Evolutionary conservation across 345 rosid genomes (phyloP).

Genomic region (Salix brachista): DNA sequence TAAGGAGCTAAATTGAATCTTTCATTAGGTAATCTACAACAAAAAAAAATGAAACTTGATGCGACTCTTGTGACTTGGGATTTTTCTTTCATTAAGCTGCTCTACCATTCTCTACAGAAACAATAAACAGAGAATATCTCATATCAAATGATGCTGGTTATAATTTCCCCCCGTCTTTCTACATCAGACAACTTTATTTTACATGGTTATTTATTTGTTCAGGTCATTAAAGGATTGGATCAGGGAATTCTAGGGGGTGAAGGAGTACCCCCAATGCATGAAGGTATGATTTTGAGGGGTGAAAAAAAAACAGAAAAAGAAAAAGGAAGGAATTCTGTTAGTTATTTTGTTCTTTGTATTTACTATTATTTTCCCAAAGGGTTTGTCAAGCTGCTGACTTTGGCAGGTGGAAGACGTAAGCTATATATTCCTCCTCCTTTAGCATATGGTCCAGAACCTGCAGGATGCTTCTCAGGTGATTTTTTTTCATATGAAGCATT

Average conservation of each 20-base stretch:
- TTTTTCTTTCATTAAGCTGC: background rate
- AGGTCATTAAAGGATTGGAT: conserved; percentile 88
- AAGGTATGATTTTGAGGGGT: conserved; percentile 44
- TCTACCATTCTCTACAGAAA: background rate
- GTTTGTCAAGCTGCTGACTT: background rate
- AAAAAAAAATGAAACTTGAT: background rate
- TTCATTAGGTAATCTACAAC: background rate
- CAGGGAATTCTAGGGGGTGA: conserved; percentile 90
- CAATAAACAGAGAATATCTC: background rate
- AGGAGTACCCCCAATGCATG: conserved; percentile 88
- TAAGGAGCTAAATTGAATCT: background rate
- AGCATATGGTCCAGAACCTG: conserved; percentile 97
- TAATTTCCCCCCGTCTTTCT: background rate
- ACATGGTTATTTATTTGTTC: conserved; percentile 2
- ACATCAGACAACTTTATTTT: background rate
- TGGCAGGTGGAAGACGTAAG: conserved; percentile 72
- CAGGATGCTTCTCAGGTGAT: conserved; percentile 91
- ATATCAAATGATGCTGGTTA: background rate
- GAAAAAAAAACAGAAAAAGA: background rate
- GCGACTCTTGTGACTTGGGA: background rate
- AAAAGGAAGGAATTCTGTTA: background rate
- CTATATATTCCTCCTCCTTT: conserved; percentile 81
- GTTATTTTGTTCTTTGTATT: background rate
- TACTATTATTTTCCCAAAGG: background rate
- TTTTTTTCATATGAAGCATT: background rate